These are phyloP conservation scores for Ascocoryne sarcoides DNA, from an alignment of 2,329 filamentous ascomycete genomes.

Conservation along the genomic window DNA sequence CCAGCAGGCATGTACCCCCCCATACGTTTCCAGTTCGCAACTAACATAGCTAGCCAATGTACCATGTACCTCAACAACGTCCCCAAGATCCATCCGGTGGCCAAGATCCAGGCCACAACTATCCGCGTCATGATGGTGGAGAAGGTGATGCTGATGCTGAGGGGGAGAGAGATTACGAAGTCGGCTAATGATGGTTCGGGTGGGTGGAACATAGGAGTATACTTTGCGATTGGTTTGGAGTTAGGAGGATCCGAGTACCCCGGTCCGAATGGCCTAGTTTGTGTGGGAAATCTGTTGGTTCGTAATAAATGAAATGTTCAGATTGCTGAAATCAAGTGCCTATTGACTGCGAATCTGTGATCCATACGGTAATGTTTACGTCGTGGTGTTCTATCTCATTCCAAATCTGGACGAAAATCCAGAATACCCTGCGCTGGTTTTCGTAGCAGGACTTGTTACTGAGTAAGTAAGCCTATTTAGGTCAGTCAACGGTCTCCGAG, in stretches of 20 bases:
- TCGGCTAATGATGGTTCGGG: slow-evolving; percentile 21
- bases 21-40: not conserved
- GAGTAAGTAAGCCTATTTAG: slow-evolving; percentile 51
- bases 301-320: not conserved
- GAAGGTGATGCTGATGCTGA: slow-evolving; percentile 37
- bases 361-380: no score
- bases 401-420: slow-evolving; percentile 71
- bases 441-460: slow-evolving; percentile 43
- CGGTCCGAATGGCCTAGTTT: not conserved
- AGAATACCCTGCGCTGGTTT: slow-evolving; percentile 55
- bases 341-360: no score
- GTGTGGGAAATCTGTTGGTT: not conserved
- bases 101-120: slow-evolving; percentile 30
- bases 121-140: slow-evolving; percentile 32
- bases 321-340: no score
- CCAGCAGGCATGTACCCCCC: slow-evolving; percentile 64
- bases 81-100: slow-evolving; percentile 31
- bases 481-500: not conserved
- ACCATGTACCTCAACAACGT: slow-evolving; percentile 32
- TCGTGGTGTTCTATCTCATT: slow-evolving; percentile 42
- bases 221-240: not conserved
- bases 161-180: slow-evolving; percentile 36
- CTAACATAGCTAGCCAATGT: slow-evolving; percentile 34
- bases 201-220: not conserved
- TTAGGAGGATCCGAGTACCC: not conserved